A percentile compares a stretch with the other conserved stretches of the same genome.
These are phyloP conservation scores for Tricholoma sp. DNA, from an alignment of 768 basidiomycete species.

Conservation along the genomic window DNA sequence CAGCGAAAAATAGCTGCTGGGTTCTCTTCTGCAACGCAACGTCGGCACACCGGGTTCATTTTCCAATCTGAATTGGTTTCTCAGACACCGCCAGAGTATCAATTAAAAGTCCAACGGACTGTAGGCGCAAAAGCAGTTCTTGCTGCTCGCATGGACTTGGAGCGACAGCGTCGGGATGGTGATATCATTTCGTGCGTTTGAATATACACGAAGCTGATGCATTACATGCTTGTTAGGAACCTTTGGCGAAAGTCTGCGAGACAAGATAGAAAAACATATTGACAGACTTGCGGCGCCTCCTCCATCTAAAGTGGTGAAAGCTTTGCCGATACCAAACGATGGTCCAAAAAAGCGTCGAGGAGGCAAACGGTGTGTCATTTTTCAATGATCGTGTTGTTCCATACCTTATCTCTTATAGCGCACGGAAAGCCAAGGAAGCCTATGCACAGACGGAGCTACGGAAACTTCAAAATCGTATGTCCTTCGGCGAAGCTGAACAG, in stretches of 20 bases:
- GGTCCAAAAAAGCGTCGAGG: conserved; percentile 94
- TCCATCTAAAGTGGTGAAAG: conserved; percentile 88
- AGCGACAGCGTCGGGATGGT: conserved; percentile 80
- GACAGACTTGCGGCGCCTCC: conserved; percentile 91
- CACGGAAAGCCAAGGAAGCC: conserved; percentile 97
- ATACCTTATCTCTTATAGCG: conserved; percentile 40
- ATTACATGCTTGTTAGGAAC: conserved; percentile 37
- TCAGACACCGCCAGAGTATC: conserved; percentile 82
- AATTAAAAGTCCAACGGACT: conserved; percentile 88
- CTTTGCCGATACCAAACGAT: conserved; percentile 91
- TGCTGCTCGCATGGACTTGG: conserved; percentile 92
- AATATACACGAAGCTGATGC: not conserved
- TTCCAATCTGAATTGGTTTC: conserved; percentile 90
- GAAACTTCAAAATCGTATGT: conserved; percentile 96
- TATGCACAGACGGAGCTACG: conserved; percentile 95
- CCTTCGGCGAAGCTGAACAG: conserved; percentile 91
- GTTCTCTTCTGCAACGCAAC: conserved; percentile 82
- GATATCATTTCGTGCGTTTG: conserved; percentile 13
- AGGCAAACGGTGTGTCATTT: conserved; percentile 71
- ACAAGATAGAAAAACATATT: conserved; percentile 90
- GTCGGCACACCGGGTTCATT: conserved; percentile 93
- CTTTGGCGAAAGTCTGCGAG: conserved; percentile 77
- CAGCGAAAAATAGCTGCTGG: conserved; percentile 91
- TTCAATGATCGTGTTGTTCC: not conserved
- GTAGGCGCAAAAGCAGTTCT: conserved; percentile 89